Evolutionary conservation across 2,329 filamentous ascomycete species (phyloP).

Genomic region (Epichloe sp.): DNA sequence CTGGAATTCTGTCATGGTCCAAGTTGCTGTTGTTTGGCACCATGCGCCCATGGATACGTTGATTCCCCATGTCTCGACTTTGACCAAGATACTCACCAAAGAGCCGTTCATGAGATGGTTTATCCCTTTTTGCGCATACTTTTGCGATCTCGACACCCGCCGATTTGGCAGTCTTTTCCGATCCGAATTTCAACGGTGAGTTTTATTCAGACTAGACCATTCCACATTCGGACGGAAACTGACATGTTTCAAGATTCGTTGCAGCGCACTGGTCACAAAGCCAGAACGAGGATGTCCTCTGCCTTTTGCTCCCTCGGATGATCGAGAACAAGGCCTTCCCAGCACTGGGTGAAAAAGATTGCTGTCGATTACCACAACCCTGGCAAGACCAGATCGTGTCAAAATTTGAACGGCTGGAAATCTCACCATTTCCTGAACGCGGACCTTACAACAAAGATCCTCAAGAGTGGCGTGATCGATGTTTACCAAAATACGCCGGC

Average conservation of each 20-base stretch:
- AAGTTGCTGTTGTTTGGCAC: constrained; percentile 55
- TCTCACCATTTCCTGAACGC: constrained; percentile 51
- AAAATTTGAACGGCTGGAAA: constrained; percentile 53
- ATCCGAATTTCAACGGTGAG: constrained; percentile 66
- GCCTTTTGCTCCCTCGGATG: constrained; percentile 55
- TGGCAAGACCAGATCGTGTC: constrained; percentile 64
- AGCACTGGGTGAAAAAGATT: constrained; percentile 35
- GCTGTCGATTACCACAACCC: constrained; percentile 44
- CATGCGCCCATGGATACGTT: constrained; percentile 67
- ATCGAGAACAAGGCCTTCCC: constrained; percentile 42
- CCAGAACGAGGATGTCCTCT: constrained; percentile 54
- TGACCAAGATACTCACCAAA: constrained; percentile 52
- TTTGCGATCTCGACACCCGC: constrained; percentile 58
- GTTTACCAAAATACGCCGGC: constrained; percentile 54
- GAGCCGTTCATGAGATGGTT: constrained; percentile 60
- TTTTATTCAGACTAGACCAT: background rate
- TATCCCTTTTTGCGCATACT: constrained; percentile 71
- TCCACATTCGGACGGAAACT: constrained; percentile 4
- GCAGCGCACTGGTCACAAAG: constrained; percentile 57
- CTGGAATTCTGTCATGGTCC: constrained; percentile 47
- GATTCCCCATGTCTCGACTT: constrained; percentile 52
- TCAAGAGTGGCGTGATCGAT: constrained; percentile 47
- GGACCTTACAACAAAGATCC: constrained; percentile 49
- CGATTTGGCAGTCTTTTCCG: constrained; percentile 71
- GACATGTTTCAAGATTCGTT: constrained; percentile 52